phyloP scores from a whole-genome alignment of 345 rosid species.

The Sapria himalayana region DNA sequence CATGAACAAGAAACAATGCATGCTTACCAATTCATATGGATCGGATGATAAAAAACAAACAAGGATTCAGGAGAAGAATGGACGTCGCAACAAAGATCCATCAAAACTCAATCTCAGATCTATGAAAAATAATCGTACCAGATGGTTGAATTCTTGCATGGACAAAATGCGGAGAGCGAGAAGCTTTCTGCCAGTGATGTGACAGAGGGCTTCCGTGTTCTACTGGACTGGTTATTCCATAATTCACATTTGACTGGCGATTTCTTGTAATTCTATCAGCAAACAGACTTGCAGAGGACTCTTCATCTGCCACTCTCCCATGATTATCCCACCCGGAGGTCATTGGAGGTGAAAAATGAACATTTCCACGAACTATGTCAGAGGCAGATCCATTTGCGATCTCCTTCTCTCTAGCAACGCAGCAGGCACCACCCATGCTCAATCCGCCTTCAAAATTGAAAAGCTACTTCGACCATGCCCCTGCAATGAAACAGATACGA shows the following conservation, averaged over 20 bases:
- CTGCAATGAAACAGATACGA: slow-evolving; percentile 3
- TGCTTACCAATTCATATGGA: too few relatives aligned
- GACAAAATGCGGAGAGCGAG: slow-evolving; percentile 24
- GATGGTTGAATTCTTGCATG: slow-evolving; percentile 32
- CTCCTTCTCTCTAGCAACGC: slow-evolving; percentile 80
- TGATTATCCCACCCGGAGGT: slow-evolving; percentile 90
- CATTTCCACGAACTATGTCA: slow-evolving; percentile 39
- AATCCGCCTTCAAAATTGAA: slow-evolving; percentile 9
- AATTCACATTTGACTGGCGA: slow-evolving; percentile 35
- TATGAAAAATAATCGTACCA: slow-evolving; percentile 24
- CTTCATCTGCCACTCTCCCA: slow-evolving; percentile 95
- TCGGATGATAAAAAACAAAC: too few relatives aligned
- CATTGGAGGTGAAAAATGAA: slow-evolving; percentile 78
- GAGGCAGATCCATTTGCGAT: slow-evolving; percentile 36
- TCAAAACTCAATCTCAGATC: not conserved
- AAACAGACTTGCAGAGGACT: slow-evolving; percentile 45
- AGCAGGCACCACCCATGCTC: slow-evolving; percentile 86
- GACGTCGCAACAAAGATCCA: not conserved
- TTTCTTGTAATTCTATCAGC: slow-evolving; percentile 39
- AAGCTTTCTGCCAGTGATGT: slow-evolving; percentile 44
- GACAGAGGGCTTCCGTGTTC: slow-evolving; percentile 52
- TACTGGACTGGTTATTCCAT: slow-evolving; percentile 35
- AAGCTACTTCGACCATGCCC: slow-evolving; percentile 1
- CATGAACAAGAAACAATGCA: not conserved
- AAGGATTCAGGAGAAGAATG: too few relatives aligned